A percentile compares a stretch with the other conserved stretches of the same genome.
phyloP scores from a whole-genome alignment of 225 moss, liverwort and hornwort genomes.

The Polytrichum formosum region DNA sequence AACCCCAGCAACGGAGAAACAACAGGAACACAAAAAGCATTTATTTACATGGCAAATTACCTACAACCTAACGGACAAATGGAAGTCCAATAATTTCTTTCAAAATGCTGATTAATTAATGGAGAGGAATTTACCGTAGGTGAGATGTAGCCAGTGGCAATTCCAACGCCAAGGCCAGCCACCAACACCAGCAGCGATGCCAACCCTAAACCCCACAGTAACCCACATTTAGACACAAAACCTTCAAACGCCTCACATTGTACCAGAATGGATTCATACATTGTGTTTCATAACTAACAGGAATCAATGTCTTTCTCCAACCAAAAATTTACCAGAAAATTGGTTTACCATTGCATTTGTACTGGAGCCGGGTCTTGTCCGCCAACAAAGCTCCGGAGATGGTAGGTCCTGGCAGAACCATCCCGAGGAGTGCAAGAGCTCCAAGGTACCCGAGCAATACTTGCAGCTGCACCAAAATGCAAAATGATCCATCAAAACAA shows the following conservation, averaged over 20 bases:
- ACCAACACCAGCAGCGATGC: constrained; percentile 62
- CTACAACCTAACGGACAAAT: background rate
- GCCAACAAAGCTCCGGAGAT: constrained; percentile 68
- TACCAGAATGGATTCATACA: too few species aligned
- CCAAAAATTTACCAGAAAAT: background rate
- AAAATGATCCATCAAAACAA: background rate
- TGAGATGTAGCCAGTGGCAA: constrained; percentile 42
- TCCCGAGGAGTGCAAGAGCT: constrained; percentile 60
- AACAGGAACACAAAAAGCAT: too few species aligned
- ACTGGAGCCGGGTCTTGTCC: constrained; percentile 64
- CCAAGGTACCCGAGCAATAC: constrained; percentile 65
- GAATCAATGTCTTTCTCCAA: too few species aligned
- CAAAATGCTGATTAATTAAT: background rate
- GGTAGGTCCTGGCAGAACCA: constrained; percentile 65
- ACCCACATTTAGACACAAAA: too few species aligned
- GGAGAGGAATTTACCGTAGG: constrained; percentile 44
- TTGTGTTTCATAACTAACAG: too few species aligned
- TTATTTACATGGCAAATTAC: too few species aligned
- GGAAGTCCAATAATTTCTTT: background rate
- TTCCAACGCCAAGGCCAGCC: constrained; percentile 46
- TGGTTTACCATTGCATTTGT: constrained; percentile 79
- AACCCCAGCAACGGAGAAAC: too few species aligned
- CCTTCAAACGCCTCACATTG: too few species aligned
- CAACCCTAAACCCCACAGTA: constrained; percentile 47
- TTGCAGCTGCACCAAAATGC: constrained; percentile 1